Evolutionary conservation across 2,329 filamentous ascomycete species (phyloP).

Genomic region (Botrytis pseudocinerea): DNA sequence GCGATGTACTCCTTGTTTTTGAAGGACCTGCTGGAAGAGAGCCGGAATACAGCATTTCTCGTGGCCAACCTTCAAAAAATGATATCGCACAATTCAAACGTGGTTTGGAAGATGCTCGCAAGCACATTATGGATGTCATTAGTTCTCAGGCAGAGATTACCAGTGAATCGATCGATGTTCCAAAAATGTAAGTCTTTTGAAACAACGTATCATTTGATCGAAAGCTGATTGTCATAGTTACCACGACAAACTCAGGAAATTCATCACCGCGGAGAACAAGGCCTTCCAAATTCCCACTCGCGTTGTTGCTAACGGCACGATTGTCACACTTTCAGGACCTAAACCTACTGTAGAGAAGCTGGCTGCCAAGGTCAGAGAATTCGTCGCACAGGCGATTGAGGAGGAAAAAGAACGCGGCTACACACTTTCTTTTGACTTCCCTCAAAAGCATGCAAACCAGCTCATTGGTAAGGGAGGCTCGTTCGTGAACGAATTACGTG

Average conservation of each 20-base stretch:
- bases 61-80: conserved; percentile 50
- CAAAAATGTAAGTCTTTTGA: conserved; percentile 50
- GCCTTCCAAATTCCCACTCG: conserved; percentile 60
- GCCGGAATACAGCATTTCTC: conserved; percentile 55
- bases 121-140: conserved; percentile 59
- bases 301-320: conserved; percentile 59
- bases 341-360: conserved; percentile 70
- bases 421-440: conserved; percentile 85
- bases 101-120: conserved; percentile 56
- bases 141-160: conserved; percentile 58
- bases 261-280: conserved; percentile 65
- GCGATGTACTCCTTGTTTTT: conserved; percentile 69
- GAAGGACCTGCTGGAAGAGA: conserved; percentile 60
- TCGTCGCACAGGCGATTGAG: conserved; percentile 83
- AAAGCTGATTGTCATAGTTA: conserved; percentile 48
- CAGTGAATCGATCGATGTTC: conserved; percentile 56
- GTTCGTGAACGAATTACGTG: conserved; percentile 65
- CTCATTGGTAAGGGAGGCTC: conserved; percentile 69
- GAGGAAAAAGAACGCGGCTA: conserved; percentile 94
- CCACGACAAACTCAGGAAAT: conserved; percentile 62
- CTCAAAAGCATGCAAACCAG: conserved; percentile 90
- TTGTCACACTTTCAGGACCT: conserved; percentile 76
- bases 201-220: not conserved
- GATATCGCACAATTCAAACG: conserved; percentile 57
- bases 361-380: conserved; percentile 70